Evolutionary conservation across 768 basidiomycete species (phyloP), one percentile per base, ranked within the genome.

Genomic region (Russula griseocarnosa): DNA sequence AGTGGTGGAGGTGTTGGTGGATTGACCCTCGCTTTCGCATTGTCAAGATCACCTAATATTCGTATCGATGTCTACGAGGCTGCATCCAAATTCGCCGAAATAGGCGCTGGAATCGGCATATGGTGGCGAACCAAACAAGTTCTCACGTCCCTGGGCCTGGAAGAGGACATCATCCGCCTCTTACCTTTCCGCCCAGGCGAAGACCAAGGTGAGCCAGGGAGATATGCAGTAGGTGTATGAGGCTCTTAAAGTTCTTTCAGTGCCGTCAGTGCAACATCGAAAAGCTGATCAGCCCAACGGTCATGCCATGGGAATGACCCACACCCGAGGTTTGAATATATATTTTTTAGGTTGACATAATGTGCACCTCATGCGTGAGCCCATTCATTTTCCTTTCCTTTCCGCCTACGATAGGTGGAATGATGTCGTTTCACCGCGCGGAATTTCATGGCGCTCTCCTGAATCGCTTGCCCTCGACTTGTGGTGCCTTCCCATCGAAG

Each of bases 381-480:
- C 11, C 7, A 18, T 40, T 40, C 38, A 18, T 22, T 52, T 20
- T 20, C 4, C 28, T 14, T 14, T 8, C 24, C 4, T 40, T 22
- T 14, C 20, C 24, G 20, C 24, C 20, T 42, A n/a, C n/a, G n/a
- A n/a, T n/a, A 75, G 74, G 73, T 51, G 74, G 73, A 58, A 30
- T 75, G 46, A 61, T 75, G 38, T 67, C 61, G 8, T 78, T 90
- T 66, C 87, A 88, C 72, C 83, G 88, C 16, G 79, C 86, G 22
- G 86, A 88, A 67, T 87, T 89, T 68, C 86, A 88, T 60, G 73
- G 75, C 24, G 80, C 79, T 2, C 77, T 90, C 60, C 77, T 90
- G 9, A 72, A 75, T 49, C 76, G 77, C 62, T 73, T 88, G 32
- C 13, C 61, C 1, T 69, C 78, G 16, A 74, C 77, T 4, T 82